These are phyloP conservation scores for Penicillium lagena DNA, from an alignment of 495 filamentous ascomycete genomes.

Conservation along the genomic window DNA sequence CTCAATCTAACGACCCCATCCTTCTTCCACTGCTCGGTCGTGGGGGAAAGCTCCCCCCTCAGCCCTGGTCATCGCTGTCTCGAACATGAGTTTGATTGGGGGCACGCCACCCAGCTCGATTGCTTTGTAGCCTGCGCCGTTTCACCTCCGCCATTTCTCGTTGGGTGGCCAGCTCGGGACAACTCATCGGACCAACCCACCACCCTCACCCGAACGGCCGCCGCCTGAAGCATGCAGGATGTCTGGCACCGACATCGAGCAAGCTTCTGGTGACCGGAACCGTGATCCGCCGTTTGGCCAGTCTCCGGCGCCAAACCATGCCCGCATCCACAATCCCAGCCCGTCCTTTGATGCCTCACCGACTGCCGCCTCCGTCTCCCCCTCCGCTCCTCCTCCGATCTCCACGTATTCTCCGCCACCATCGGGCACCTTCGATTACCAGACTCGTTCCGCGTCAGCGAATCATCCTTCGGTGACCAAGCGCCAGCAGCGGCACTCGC, in stretches of 20 bases:
- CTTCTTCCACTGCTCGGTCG: background rate
- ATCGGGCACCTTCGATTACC: conserved; percentile 14
- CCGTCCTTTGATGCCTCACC: conserved; percentile 16
- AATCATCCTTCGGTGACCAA: conserved; percentile 8
- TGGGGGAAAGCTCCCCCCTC: background rate
- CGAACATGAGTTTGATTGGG: conserved; percentile 36
- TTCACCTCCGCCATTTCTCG: conserved; percentile 30
- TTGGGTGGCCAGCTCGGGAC: conserved; percentile 37
- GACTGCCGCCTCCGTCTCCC: conserved; percentile 16
- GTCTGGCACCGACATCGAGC: conserved; percentile 40
- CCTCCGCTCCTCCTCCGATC: conserved; percentile 18
- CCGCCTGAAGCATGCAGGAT: conserved; percentile 40
- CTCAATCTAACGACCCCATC: conserved; percentile 1
- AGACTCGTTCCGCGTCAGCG: conserved; percentile 18
- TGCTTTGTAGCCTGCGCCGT: conserved; percentile 38
- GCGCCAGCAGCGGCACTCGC: conserved; percentile 28
- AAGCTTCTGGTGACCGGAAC: conserved; percentile 31
- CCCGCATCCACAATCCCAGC: conserved; percentile 23
- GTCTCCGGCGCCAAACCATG: conserved; percentile 25
- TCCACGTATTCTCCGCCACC: conserved; percentile 17
- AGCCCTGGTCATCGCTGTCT: conserved; percentile 3
- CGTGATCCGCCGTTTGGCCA: conserved; percentile 29
- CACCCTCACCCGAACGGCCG: conserved; percentile 10
- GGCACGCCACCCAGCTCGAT: conserved; percentile 34
- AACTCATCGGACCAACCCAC: conserved; percentile 37